Evolutionary conservation across 805 yeast genomes (phyloP).

Genomic region (Yarrowia osloensis): DNA sequence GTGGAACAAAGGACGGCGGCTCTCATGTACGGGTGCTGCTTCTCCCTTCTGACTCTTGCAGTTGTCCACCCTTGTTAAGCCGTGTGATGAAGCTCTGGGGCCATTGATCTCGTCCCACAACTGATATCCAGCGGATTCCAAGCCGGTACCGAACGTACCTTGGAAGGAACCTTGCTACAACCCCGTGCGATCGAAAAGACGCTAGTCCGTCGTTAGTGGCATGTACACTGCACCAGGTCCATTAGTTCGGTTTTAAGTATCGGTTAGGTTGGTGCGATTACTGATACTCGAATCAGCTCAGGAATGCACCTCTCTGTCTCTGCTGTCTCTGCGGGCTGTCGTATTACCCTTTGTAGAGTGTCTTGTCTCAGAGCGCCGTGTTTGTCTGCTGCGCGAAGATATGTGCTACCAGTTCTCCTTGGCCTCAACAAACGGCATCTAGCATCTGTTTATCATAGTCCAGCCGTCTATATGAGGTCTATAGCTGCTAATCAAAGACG

Average conservation of each 20-base stretch:
- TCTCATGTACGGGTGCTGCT: neutral
- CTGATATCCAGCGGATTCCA: no score
- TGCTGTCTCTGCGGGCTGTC: no score
- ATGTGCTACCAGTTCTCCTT: no score
- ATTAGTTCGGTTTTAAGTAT: slow-evolving; percentile 5
- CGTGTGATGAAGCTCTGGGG: no score
- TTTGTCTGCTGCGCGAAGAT: neutral
- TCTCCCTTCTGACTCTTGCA: neutral
- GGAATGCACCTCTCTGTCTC: neutral
- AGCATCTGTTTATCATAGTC: neutral
- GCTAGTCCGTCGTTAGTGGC: neutral
- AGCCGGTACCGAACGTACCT: no score
- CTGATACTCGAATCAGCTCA: no score
- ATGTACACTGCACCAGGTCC: neutral
- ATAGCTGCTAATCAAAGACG: neutral
- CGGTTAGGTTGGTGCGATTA: neutral
- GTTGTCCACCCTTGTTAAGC: no score
- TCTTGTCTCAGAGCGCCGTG: neutral
- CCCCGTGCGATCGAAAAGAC: neutral
- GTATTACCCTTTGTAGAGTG: neutral
- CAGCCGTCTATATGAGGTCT: neutral
- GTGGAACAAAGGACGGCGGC: neutral
- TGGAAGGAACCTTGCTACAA: no score
- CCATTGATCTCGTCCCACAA: no score
- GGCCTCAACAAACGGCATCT: neutral